These are phyloP conservation scores for Simmondsia chinensis DNA, from an alignment of 148 eudicot genomes.

Conservation along the genomic window DNA sequence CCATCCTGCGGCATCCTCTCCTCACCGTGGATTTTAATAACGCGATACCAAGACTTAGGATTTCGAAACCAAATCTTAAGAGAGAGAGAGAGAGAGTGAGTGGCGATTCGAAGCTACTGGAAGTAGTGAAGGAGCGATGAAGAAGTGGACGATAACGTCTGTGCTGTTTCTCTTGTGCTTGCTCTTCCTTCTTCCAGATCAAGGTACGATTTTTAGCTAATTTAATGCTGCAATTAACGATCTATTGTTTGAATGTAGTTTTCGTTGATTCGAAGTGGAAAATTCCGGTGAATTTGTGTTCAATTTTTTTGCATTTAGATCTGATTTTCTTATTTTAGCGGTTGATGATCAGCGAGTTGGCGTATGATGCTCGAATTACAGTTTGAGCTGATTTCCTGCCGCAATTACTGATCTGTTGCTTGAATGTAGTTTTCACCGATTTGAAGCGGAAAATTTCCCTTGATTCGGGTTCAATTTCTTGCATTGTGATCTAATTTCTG, in stretches of 20 bases:
- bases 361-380: too few species aligned
- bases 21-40: slow-evolving; percentile 5
- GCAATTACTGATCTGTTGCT: background rate
- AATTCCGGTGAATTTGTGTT: too few species aligned
- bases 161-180: slow-evolving; percentile 64
- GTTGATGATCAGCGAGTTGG: too few species aligned
- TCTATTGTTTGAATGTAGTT: background rate
- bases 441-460: background rate
- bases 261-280: background rate
- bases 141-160: slow-evolving; percentile 85
- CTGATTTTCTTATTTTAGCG: too few species aligned
- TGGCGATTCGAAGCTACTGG: slow-evolving; percentile 13
- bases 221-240: too few species aligned
- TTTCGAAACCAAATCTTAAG: slow-evolving; percentile 3
- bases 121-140: slow-evolving; percentile 33
- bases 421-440: background rate
- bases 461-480: too few species aligned
- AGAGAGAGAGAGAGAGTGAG: background rate
- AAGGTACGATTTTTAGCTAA: slow-evolving; percentile 32
- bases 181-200: slow-evolving; percentile 80
- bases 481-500: too few species aligned
- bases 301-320: too few species aligned
- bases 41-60: background rate
- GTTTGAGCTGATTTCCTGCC: background rate
- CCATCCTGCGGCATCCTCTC: slow-evolving; percentile 15